Evolutionary conservation across 2,329 filamentous ascomycete genomes (phyloP).

Genomic region (Fusarium nurragi): DNA sequence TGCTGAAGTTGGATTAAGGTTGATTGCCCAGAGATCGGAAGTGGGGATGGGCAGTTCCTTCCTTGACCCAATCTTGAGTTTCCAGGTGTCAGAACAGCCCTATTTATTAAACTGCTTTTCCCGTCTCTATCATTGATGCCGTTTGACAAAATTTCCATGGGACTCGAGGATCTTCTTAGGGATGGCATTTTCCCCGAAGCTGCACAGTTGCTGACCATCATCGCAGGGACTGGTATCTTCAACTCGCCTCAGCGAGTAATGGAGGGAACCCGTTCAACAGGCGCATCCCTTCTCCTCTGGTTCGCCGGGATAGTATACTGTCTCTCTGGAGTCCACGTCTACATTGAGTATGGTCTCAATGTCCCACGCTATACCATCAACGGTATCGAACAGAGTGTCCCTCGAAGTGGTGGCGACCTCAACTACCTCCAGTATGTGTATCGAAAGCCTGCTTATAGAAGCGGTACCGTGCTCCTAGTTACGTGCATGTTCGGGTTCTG

Average conservation of each 20-base stretch:
- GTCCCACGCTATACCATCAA: slow-evolving; percentile 54
- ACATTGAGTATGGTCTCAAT: slow-evolving; percentile 59
- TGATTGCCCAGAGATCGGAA: slow-evolving; percentile 15
- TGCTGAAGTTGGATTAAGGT: slow-evolving; percentile 40
- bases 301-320: slow-evolving; percentile 52
- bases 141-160: not conserved
- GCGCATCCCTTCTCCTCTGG: slow-evolving; percentile 54
- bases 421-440: slow-evolving; percentile 61
- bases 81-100: slow-evolving; percentile 24
- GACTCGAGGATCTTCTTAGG: not conserved
- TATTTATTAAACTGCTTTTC: not conserved
- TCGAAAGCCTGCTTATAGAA: slow-evolving; percentile 49
- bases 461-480: slow-evolving; percentile 50
- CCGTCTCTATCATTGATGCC: not conserved
- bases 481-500: slow-evolving; percentile 57
- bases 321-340: slow-evolving; percentile 50
- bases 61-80: slow-evolving; percentile 23
- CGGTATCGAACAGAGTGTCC: slow-evolving; percentile 53
- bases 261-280: slow-evolving; percentile 47
- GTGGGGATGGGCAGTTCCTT: slow-evolving; percentile 37
- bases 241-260: slow-evolving; percentile 49
- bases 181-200: not conserved
- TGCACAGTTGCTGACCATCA: slow-evolving; percentile 20
- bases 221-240: slow-evolving; percentile 51
- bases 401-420: slow-evolving; percentile 58